phyloP scores from a whole-genome alignment of 257 asterid species.

The Mentha longifolia region DNA sequence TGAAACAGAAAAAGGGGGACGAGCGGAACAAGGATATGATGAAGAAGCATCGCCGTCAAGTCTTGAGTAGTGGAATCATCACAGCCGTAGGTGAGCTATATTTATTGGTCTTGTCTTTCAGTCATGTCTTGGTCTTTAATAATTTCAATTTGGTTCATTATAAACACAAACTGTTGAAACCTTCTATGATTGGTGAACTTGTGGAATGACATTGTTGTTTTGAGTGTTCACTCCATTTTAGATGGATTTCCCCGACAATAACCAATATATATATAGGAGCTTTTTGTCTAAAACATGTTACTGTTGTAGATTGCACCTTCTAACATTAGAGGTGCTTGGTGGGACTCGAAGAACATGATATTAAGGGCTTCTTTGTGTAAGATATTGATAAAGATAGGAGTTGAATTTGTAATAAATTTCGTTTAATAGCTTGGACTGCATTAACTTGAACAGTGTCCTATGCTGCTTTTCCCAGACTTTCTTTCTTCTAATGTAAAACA shows the following conservation, averaged over 20 bases:
- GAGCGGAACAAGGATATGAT: constrained; percentile 63
- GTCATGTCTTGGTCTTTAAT: constrained; percentile 10
- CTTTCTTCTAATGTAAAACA: neutral
- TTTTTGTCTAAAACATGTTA: neutral
- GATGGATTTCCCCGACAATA: too few species aligned
- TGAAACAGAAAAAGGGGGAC: constrained; percentile 60
- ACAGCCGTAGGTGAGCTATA: constrained; percentile 73
- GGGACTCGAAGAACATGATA: neutral
- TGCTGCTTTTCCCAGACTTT: neutral
- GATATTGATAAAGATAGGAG: neutral
- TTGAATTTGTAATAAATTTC: neutral
- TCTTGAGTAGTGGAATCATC: constrained; percentile 77
- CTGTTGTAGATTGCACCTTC: constrained; percentile 4
- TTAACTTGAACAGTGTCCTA: neutral
- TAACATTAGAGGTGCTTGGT: constrained; percentile 4
- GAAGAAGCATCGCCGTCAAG: constrained; percentile 88
- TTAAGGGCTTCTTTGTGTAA: neutral
- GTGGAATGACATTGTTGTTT: neutral
- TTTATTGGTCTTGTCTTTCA: constrained; percentile 11
- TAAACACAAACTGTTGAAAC: constrained; percentile 4
- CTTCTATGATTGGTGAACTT: constrained; percentile 17
- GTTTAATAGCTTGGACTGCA: neutral
- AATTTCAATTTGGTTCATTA: constrained; percentile 21
- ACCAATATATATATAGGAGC: too few species aligned
- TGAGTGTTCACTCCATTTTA: neutral